Base-by-base conservation (phyloP, 1,284 basidiomycete genomes). In the Ustilago nuda region DNA sequence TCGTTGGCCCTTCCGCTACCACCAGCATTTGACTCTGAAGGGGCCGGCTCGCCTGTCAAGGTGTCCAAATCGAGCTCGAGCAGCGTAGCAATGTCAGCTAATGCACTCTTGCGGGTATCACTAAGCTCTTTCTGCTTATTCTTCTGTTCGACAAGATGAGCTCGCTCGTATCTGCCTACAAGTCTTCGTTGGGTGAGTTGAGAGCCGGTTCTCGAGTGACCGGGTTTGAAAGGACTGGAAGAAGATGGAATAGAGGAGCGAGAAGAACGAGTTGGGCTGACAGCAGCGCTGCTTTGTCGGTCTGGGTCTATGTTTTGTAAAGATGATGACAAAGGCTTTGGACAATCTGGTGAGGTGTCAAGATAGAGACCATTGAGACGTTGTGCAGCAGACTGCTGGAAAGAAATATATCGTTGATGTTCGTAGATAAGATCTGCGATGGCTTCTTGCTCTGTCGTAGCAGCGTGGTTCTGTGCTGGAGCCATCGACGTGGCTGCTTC, bases 381-480 rank as follows among this genome's bases (percentile, higher is more conserved):
- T 58, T 76, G 73, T 15, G 65, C 57, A 2, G 73, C 73, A 8
- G 68, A 76, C 27, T 68, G 73, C 43, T 72, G 73, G 15, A 72
- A 68, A 3, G 73, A 71, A 12, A 61, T 32, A 52, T 58, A 72
- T 54, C 67, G 63, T 54, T 79, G 77, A 39, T 81, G 76, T 23
- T 83, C 81, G 67, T 80, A 80, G 57, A 83, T 71, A 48, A 80
- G 65, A 19, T 83, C 81, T 1, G 78, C 78, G 17, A 83, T 80
- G 46, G 79, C 70, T 46, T 82, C 73, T 27, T 68, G 61, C 45
- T 80, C 69, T n/a, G 62, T 65, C 8, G 64, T 58, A 8, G 63
- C 66, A 9, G 50, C 39, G 4, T 15, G n/a, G 11, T 6, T 33
- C 19, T 52, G 60, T 15, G n/a, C 27, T 8, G 56, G 15, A 2